Base-by-base conservation (phyloP, 2,329 filamentous ascomycete species). In the Gnomoniopsis smithogilvyi region DNA sequence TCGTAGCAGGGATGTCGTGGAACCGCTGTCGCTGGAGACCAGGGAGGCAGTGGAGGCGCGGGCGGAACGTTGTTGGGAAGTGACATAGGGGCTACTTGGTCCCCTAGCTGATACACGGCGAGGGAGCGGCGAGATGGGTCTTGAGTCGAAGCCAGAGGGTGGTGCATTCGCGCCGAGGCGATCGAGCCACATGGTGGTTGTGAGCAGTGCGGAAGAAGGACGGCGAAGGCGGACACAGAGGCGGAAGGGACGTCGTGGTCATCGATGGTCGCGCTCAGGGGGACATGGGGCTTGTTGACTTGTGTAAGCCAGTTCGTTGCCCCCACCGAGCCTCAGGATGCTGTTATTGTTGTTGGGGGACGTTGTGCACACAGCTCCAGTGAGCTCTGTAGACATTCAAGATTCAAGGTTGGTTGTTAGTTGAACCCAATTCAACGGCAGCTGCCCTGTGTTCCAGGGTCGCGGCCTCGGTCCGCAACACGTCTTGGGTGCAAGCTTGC, bases 1-100 rank as follows among this genome's bases (percentile, higher is more conserved):
- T 26, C 60, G 34, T 21, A 83, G 76, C 26, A 90, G 76, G 50
- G 85, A 90, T 0, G 81, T 77, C 4, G 78, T 83, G 3, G 88
- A 90, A 21, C 45, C 57, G 38, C 17, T 54, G 41, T 84, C 82
- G 68, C 80, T 84, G 10, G 80, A 73, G 33, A 57, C 60, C 17
- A 87, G 76, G 11, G 86, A 88, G 14, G 89, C 76, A 1, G 87
- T 90, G 1, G 88, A 90, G 2, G 82, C 81, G 59, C 84, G 80
- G 19, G 86, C 61, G 24, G 61, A 61, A 22, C 59, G 61, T 51
- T 57, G 58, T 6, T 56, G 38, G 15, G 59, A 61, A 12, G 61
- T 54, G n/a, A 56, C 19, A 34, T 61, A 63, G 24, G 59, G 59
- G 24, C 54, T 61, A 22, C 55, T 52, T 22, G 45, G 1, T 10